A percentile compares a stretch with the other conserved stretches of the same genome.
Evolutionary conservation across 352 stramenopile species (phyloP).

Genomic region (Pythium guiyangense): DNA sequence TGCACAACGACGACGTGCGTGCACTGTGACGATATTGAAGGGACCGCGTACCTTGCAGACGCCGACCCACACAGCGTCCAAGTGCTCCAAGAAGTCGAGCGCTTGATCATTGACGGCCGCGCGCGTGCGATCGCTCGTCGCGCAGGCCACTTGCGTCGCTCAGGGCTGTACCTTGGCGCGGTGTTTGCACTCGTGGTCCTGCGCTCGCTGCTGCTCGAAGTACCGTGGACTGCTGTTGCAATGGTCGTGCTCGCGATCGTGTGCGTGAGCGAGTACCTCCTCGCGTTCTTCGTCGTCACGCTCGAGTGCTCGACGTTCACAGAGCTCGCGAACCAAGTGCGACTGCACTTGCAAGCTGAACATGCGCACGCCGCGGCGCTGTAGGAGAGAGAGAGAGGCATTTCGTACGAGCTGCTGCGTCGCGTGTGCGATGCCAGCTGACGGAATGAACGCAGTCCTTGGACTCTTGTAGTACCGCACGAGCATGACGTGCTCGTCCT

Average conservation of each 20-base stretch:
- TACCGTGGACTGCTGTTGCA: constrained; percentile 23
- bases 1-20: constrained; percentile 35
- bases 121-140: constrained; percentile 33
- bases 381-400: too few relatives aligned
- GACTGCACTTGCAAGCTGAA: constrained; percentile 47
- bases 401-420: too few relatives aligned
- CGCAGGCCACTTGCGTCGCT: constrained; percentile 32
- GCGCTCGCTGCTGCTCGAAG: constrained; percentile 22
- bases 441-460: too few relatives aligned
- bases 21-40: constrained; percentile 37
- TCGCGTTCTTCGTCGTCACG: constrained; percentile 78
- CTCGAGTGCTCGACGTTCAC: constrained; percentile 82
- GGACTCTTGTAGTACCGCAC: too few relatives aligned
- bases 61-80: constrained; percentile 16
- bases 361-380: constrained; percentile 6
- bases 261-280: constrained; percentile 53
- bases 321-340: constrained; percentile 63
- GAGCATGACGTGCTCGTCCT: too few relatives aligned
- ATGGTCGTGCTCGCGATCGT: constrained; percentile 33
- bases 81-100: constrained; percentile 44
- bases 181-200: constrained; percentile 12
- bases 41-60: constrained; percentile 18
- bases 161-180: constrained; percentile 12
- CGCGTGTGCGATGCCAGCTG: too few relatives aligned
- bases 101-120: constrained; percentile 34